Base-by-base conservation (phyloP, 192 early-diverging fungal genomes). In the Linnemannia schmuckeri region DNA sequence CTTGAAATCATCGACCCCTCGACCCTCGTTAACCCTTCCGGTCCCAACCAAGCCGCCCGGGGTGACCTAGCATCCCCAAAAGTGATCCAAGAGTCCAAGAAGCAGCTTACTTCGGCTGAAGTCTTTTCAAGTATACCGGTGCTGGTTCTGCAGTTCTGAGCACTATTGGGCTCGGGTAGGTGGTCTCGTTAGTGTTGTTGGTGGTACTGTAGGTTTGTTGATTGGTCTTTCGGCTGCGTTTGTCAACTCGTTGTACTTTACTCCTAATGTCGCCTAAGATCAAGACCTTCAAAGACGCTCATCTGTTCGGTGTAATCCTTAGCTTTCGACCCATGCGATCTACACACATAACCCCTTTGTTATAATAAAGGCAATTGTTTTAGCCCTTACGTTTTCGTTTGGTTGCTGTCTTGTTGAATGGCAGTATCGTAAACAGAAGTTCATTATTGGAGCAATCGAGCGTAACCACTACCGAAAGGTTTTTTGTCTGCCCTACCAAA, bases 141-240 rank as follows among this genome's bases (percentile, higher is more conserved):
- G 80, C 80, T 4, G 73, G 80, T 1, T 57, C 61, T 7, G 80
- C 73, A 6, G 30, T 81, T 24, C 22, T 81, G 63, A 57, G 41
- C 3, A 70, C 73, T 1, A 20, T 81, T 12, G 80, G 80, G 2
- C 2, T 75, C 1, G 80, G 73, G 33, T 81, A n/a, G 80, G 80
- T 17, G 80, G 80, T 1, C 20, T 81, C 3, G 80, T 75, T 1
- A 74, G 80, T 52, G 24, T 81, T 22, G 37, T 81, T 18, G 80
- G 80, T 33, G 80, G 80, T 17, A 55, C 73, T 27, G 37, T 70
- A 1, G 73, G 80, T 3, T 42, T 81, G 13, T 37, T 70, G 10
- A 27, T 52, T 12, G 73, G 80, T 8, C 22, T 81, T 12, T 37
- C 49, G 6, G 41, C 24, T 2, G 68, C 77, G 12, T 3, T 44